A percentile compares a stretch with the other conserved stretches of the same genome.
phyloP scores from a whole-genome alignment of 768 basidiomycete genomes.

The Albatrellus ellisii region DNA sequence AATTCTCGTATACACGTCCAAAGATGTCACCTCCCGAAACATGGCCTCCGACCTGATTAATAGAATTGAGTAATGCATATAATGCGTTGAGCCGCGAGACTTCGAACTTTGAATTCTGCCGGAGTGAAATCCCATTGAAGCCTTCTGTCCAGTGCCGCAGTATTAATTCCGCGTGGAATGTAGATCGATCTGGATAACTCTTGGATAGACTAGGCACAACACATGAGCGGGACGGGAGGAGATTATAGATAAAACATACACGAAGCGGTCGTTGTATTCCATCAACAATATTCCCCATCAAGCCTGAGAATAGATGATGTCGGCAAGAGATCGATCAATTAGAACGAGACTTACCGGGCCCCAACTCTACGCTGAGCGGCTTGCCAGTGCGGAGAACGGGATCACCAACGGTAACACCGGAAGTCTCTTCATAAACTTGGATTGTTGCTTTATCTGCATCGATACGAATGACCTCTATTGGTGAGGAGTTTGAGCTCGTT shows the following conservation, averaged over 20 bases:
- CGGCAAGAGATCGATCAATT: not conserved
- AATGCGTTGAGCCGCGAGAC: not conserved
- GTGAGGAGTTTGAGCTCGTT: not conserved
- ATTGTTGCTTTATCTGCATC: conserved; percentile 97
- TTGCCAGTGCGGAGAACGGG: conserved; percentile 96
- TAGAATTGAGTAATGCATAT: not conserved
- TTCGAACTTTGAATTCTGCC: conserved; percentile 52
- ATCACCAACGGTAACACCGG: conserved; percentile 97
- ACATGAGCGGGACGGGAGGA: conserved; percentile 1
- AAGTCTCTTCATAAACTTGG: conserved; percentile 99
- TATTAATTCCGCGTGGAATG: conserved; percentile 98
- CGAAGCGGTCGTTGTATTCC: conserved; percentile 90
- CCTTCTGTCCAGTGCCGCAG: conserved; percentile 79
- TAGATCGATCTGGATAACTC: conserved; percentile 98
- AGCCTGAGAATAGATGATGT: conserved; percentile 33
- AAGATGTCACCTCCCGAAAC: conserved; percentile 96
- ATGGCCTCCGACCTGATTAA: conserved; percentile 97
- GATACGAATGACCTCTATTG: conserved; percentile 94
- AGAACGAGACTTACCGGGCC: conserved; percentile 56
- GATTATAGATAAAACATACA: conserved; percentile 30
- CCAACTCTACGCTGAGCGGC: conserved; percentile 93
- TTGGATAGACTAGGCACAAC: conserved; percentile 59
- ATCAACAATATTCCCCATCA: conserved; percentile 99
- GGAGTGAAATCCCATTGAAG: conserved; percentile 95
- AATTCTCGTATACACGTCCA: conserved; percentile 93